A percentile compares a stretch with the other conserved stretches of the same genome.
Conservation (phyloP, 306 rosid species). For the Myrica gale region DNA sequence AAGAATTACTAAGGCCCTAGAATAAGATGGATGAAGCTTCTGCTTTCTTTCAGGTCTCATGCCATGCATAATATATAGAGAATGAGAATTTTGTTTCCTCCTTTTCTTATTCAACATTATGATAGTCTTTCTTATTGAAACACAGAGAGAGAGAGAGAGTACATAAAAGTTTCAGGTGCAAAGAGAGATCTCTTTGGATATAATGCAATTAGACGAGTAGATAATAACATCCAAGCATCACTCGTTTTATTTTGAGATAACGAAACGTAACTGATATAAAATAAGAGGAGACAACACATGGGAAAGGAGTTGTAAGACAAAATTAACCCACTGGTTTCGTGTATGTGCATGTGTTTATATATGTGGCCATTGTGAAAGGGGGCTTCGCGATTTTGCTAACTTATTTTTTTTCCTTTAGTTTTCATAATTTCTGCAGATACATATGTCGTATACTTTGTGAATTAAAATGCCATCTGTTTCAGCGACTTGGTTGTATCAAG, state of each 20-base stretch:
- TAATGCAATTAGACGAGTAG: no score
- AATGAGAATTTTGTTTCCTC: background rate
- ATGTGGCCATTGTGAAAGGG: background rate
- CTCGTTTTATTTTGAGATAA: no score
- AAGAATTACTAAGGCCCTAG: background rate
- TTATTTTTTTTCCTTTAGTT: background rate
- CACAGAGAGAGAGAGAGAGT: no score
- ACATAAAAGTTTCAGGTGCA: no score
- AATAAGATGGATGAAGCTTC: background rate
- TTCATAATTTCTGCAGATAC: background rate
- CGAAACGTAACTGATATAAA: background rate
- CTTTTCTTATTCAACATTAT: no score
- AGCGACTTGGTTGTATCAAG: constrained; percentile 42
- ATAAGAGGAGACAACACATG: background rate
- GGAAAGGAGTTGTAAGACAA: background rate
- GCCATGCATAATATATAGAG: background rate
- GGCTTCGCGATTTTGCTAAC: background rate
- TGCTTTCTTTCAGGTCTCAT: background rate
- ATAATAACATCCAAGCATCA: no score
- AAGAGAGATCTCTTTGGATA: no score
- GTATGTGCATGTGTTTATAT: background rate
- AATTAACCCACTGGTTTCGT: background rate
- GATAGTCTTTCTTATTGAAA: no score
- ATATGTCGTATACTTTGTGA: background rate
- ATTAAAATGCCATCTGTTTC: constrained; percentile 42